These are phyloP conservation scores for Triadica sebifera DNA, from an alignment of 345 rosid species.

Conservation along the genomic window DNA sequence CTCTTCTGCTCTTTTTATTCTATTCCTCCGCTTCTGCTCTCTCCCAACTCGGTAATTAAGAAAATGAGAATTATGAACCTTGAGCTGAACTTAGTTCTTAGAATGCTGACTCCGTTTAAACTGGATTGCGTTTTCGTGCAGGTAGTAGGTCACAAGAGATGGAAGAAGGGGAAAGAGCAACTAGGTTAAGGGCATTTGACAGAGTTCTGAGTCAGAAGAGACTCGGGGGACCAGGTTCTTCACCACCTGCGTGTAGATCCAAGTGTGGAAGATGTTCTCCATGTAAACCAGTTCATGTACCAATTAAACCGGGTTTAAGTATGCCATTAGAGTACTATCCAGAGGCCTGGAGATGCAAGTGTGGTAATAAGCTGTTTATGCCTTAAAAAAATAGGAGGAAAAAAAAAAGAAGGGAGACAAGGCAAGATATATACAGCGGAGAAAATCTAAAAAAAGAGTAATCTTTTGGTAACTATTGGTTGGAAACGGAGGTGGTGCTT, in stretches of 20 bases:
- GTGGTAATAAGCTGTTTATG: conserved; percentile 75
- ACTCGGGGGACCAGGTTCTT: conserved; percentile 59
- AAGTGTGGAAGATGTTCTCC: conserved; percentile 83
- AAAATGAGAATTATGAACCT: too few relatives aligned
- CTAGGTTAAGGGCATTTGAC: conserved; percentile 27
- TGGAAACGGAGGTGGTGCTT: conserved; percentile 13
- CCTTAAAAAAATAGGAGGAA: conserved; percentile 35
- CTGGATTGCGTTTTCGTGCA: conserved; percentile 17
- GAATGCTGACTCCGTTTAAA: background rate
- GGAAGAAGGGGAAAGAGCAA: conserved; percentile 28
- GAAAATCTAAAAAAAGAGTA: background rate
- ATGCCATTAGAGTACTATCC: conserved; percentile 86
- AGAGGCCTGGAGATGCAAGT: conserved; percentile 99
- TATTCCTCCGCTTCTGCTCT: conserved; percentile 34
- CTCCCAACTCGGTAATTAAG: conserved; percentile 30
- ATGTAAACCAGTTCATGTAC: conserved; percentile 83
- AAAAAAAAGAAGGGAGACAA: background rate
- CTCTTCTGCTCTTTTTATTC: conserved; percentile 57
- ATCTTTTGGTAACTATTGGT: conserved; percentile 12
- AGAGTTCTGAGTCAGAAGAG: conserved; percentile 39
- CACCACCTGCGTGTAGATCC: conserved; percentile 86
- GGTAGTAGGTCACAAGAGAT: conserved; percentile 31
- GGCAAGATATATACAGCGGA: background rate
- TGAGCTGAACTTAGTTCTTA: too few relatives aligned
- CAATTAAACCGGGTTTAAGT: conserved; percentile 71